These are phyloP conservation scores for Diaporthe citrichinensis DNA, from an alignment of 2,329 filamentous ascomycete species.

Conservation along the genomic window DNA sequence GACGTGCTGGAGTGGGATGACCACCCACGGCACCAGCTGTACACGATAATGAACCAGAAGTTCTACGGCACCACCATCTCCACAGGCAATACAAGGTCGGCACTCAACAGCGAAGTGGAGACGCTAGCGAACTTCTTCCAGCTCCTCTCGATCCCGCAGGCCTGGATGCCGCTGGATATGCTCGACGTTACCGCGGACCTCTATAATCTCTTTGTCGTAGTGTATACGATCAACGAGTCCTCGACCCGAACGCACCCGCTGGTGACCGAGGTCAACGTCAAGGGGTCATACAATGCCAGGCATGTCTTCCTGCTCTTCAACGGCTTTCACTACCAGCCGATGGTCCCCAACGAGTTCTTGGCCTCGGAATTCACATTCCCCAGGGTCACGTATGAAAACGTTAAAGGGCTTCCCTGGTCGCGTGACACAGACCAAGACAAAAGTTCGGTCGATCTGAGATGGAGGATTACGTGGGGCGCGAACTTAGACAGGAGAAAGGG, in stretches of 20 bases:
- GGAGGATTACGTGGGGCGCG: not conserved
- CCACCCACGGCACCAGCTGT: constrained; percentile 49
- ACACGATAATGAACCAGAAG: constrained; percentile 45
- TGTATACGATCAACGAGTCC: constrained; percentile 46
- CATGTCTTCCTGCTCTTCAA: constrained; percentile 51
- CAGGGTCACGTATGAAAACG: constrained; percentile 45
- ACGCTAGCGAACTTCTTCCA: constrained; percentile 50
- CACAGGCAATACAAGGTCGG: not conserved
- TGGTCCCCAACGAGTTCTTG: constrained; percentile 50
- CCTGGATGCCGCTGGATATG: constrained; percentile 49
- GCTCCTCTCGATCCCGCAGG: constrained; percentile 48
- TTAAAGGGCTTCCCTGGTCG: not conserved
- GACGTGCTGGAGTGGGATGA: constrained; percentile 45
- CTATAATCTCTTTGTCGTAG: constrained; percentile 51
- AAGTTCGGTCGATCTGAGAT: constrained; percentile 13
- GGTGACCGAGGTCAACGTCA: constrained; percentile 48
- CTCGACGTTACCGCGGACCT: constrained; percentile 52
- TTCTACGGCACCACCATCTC: constrained; percentile 42
- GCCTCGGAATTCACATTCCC: constrained; percentile 53
- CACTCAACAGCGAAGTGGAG: not conserved
- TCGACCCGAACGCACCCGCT: constrained; percentile 16
- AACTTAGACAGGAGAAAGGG: constrained; percentile 8
- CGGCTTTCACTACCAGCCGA: constrained; percentile 50
- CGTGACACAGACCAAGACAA: constrained; percentile 7
- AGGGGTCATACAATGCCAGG: constrained; percentile 51